Evolutionary conservation across 257 asterid genomes (phyloP), one percentile per base, ranked within the genome.

Genomic region (Solanum sejunctum): DNA sequence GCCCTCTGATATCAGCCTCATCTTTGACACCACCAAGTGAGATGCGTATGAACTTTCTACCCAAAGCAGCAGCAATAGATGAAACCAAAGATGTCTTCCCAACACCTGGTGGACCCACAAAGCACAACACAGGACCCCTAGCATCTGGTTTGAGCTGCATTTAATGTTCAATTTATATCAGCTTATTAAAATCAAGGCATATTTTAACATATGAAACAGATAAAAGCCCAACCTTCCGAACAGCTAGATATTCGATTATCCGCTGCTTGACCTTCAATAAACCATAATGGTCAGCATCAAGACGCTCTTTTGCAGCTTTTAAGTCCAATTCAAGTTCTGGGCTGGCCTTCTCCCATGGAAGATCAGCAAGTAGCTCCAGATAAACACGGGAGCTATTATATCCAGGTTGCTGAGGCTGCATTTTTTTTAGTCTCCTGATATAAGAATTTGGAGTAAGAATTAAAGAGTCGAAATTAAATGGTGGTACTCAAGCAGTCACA

Each of bases 331-430:
- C 97, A 81, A 0, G 90, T 89, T 92, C 98, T 89, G 92, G 98
- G 84, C 98, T 94, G 86, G 94, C 93, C 82, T 92, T 95, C 89
- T 94, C 95, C 99, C 99, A 97, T 55, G 99, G 99, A 84, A 97
- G 92, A 83, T 97, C 99, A 80, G 99, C 97, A 88, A 97, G 96
- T 91, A 97, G 95, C 87, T 97, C 99, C 88, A 97, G 96, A 92
- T 97, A 97, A 52, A 90, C 93, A 18, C 97, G 98, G 55, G 98
- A 94, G 89, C 98, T 95, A 89, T 90, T 95, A 87, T 97, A 97
- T 83, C 98, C 99, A 89, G 98, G 99, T 89, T 95, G 99, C 90
- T 94, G 99, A 66, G 99, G 98, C 93, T 97, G 99, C 99, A 97
- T 97, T 90, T 97, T 97, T 89, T 97, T 97, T 78, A 97, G 94